Base-by-base conservation (phyloP, 192 early-diverging fungal species). In the Umbelopsis ramanniana region DNA sequence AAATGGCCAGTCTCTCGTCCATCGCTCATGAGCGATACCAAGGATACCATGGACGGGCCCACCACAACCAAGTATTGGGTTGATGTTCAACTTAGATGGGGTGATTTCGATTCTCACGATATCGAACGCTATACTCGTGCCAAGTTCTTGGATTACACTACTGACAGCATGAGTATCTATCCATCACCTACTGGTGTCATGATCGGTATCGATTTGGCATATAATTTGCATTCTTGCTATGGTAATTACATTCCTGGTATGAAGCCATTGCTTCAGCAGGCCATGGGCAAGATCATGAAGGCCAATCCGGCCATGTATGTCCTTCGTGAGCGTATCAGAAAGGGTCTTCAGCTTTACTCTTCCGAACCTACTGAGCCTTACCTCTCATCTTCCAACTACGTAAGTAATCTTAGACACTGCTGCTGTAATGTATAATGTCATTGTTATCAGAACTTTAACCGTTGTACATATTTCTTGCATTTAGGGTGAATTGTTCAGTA, bases 251-350 rank as follows among this genome's bases (percentile, higher is more conserved):
- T 98, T 79, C 96, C 97, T 4, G 97, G 97, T 72, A 95, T 98
- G 91, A 99, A 99, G 86, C 95, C 96, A 53, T 85, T 99, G 67
- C 90, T 96, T 72, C 95, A 97, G 81, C 96, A 97, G 77, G 96
- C 96, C 2, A 93, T 99, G 94, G 93, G 92, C 55, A 99, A 99
- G 87, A 97, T 99, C 72, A 99, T 98, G 92, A 99, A 99, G 81
- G 94, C 96, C 67, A 99, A 97, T 74, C 97, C 97, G 67, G 97
- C 97, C 3, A 79, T 99, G 57, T 96, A 97, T 73, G 96, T 99
- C 9, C 85, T 99, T 43, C 92, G 97, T 74, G 97, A 99, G 82
- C 96, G 97, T 88, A 95, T 98, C 71, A 88, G 97, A 72, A 99
- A 99, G 89, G 96, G 93, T 66, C 88, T 99, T 70, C 97, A 99